Evolutionary conservation across 129 eudicot species (phyloP), one percentile per base, ranked within the genome.

Genomic region (Flaveria trinervia): DNA sequence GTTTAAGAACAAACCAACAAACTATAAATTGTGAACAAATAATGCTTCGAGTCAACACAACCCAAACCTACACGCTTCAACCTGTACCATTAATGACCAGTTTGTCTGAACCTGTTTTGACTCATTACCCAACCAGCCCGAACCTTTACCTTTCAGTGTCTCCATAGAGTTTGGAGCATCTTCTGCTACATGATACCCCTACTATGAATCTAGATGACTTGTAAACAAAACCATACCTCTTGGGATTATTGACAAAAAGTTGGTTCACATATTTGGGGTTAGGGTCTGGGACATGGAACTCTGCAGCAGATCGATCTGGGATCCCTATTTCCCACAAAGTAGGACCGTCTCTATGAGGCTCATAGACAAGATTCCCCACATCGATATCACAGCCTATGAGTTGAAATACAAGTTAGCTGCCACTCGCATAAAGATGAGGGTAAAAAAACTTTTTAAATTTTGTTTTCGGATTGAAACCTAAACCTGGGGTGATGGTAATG

Each of bases 271-370:
- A 81, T n/a, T 50, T 66, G 5, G 84, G 81, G 74, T 71, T 43
- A 10, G 96, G 90, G 39, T 85, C 88, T 20, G 96, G 96, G 8
- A 87, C 72, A 77, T 74, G 78, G 77, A 87, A 87, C 71, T 90
- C 92, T 5, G 82, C 82, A 52, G 96, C 92, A 23, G 89, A 80
- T 4, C 96, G 88, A 76, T 87, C 90, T 36, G 96, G 89, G 57
- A 85, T 78, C 45, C 92, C 96, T 30, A 89, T 89, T 72, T 89
- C 89, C 96, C 96, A 87, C n/a, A 90, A 26, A 0, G 96, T 87
- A 7, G 96, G 92, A 8, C 92, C 96, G 14, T 81, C 77, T 87
- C 92, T 79, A 67, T 89, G 96, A 48, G 96, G 90, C 74, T 81
- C 77, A 30, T 78, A 90, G 43, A 79, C 72, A 56, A 87, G 79